These are phyloP conservation scores for Ceratobasidium theobromae DNA, from an alignment of 1,284 basidiomycete genomes.

Conservation along the genomic window DNA sequence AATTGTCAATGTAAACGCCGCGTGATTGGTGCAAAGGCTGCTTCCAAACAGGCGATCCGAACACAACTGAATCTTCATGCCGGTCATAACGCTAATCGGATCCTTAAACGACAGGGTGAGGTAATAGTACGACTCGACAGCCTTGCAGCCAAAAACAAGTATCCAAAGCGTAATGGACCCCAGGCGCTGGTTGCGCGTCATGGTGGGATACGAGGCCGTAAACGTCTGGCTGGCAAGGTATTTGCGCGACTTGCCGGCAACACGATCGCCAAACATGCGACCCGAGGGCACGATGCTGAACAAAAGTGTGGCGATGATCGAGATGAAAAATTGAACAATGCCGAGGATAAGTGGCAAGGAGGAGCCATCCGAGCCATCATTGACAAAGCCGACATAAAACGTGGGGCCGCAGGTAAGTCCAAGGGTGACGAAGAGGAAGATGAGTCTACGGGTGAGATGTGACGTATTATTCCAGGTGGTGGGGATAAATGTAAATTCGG, in stretches of 20 bases:
- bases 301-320: conserved; percentile 74
- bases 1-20: conserved; percentile 87
- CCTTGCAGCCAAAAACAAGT: conserved; percentile 90
- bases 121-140: conserved; percentile 94
- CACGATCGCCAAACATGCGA: conserved; percentile 92
- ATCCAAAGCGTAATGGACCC: conserved; percentile 81
- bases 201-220: conserved; percentile 84
- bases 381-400: conserved; percentile 83
- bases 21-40: conserved; percentile 82
- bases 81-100: conserved; percentile 86
- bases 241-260: conserved; percentile 90
- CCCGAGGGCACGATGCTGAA: conserved; percentile 89
- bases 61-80: conserved; percentile 90
- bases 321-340: conserved; percentile 90
- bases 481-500: conserved; percentile 94
- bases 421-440: conserved; percentile 83
- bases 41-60: conserved; percentile 80
- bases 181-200: conserved; percentile 61
- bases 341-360: conserved; percentile 78
- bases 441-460: conserved; percentile 81
- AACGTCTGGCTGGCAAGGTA: conserved; percentile 96
- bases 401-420: conserved; percentile 86
- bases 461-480: conserved; percentile 97
- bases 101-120: conserved; percentile 89
- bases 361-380: conserved; percentile 63